A percentile compares a stretch with the other conserved stretches of the same genome.
These are phyloP conservation scores for Cladorrhinum sp. DNA, from an alignment of 2,329 filamentous ascomycete genomes.

Conservation along the genomic window DNA sequence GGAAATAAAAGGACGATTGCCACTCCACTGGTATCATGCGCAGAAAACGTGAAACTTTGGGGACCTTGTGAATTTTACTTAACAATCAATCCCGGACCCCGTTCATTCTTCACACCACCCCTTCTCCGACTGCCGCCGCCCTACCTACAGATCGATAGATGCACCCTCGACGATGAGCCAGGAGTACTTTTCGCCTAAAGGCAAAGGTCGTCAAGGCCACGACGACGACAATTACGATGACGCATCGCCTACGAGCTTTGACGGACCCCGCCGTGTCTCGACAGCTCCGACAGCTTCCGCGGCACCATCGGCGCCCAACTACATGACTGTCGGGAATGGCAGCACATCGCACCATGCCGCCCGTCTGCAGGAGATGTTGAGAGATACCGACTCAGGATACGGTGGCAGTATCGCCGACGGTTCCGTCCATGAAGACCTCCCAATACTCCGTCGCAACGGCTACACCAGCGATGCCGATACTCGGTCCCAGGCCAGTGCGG, in stretches of 20 bases:
- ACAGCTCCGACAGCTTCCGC: slow-evolving; percentile 11
- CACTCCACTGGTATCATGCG: background rate
- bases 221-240: slow-evolving; percentile 30
- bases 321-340: slow-evolving; percentile 85
- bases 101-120: slow-evolving; percentile 1
- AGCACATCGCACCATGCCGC: slow-evolving; percentile 78
- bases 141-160: slow-evolving; percentile 3
- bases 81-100: background rate
- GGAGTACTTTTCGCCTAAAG: slow-evolving; percentile 55
- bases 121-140: background rate
- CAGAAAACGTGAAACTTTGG: background rate
- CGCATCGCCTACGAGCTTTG: slow-evolving; percentile 16
- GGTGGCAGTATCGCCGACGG: slow-evolving; percentile 69
- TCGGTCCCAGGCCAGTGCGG: slow-evolving; percentile 71
- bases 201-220: slow-evolving; percentile 43
- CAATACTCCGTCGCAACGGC: slow-evolving; percentile 41
- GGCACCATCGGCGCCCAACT: slow-evolving; percentile 39
- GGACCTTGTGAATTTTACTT: slow-evolving; percentile 11
- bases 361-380: slow-evolving; percentile 72
- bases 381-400: slow-evolving; percentile 87
- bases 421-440: slow-evolving; percentile 45
- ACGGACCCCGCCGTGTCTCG: slow-evolving; percentile 19
- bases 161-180: slow-evolving; percentile 51
- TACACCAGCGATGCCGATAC: slow-evolving; percentile 57
- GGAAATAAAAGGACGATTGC: background rate